phyloP scores from a whole-genome alignment of 176 grass and related monocot species.

The Zizania latifolia region DNA sequence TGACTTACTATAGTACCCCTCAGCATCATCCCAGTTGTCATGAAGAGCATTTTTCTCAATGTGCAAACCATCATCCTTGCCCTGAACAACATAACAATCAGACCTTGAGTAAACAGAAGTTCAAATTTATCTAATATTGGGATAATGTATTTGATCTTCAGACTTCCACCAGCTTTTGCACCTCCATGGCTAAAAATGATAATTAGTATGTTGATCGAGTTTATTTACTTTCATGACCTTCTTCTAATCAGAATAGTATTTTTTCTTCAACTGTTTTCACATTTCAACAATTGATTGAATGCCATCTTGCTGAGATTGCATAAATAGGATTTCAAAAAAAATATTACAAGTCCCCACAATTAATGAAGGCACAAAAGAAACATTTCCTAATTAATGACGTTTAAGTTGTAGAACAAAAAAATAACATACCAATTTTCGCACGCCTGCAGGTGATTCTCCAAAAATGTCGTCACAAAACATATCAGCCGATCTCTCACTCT shows the following conservation, averaged over 20 bases:
- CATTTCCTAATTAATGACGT: not conserved
- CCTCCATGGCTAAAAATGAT: not conserved
- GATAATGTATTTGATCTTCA: not conserved
- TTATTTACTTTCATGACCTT: not conserved
- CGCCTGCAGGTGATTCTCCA: constrained; percentile 80
- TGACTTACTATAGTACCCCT: constrained; percentile 94
- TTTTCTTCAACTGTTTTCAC: not conserved
- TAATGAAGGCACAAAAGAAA: not conserved
- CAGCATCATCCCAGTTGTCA: constrained; percentile 99
- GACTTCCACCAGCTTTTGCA: not conserved
- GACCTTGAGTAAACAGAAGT: not conserved
- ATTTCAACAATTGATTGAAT: not conserved
- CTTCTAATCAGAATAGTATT: not conserved
- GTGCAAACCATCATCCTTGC: constrained; percentile 58
- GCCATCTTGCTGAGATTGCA: not conserved
- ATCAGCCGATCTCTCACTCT: constrained; percentile 89
- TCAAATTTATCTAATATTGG: not conserved
- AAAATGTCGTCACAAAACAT: constrained; percentile 98
- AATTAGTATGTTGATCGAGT: not conserved
- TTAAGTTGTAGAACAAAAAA: not conserved
- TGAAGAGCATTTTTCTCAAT: constrained; percentile 71
- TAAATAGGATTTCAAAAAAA: not conserved
- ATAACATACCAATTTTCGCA: constrained; percentile 64
- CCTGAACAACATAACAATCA: constrained; percentile 36
- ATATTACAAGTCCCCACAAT: not conserved